Evolutionary conservation across 2,329 filamentous ascomycete genomes (phyloP), one percentile per base, ranked within the genome.

Genomic region (Nemania serpens): DNA sequence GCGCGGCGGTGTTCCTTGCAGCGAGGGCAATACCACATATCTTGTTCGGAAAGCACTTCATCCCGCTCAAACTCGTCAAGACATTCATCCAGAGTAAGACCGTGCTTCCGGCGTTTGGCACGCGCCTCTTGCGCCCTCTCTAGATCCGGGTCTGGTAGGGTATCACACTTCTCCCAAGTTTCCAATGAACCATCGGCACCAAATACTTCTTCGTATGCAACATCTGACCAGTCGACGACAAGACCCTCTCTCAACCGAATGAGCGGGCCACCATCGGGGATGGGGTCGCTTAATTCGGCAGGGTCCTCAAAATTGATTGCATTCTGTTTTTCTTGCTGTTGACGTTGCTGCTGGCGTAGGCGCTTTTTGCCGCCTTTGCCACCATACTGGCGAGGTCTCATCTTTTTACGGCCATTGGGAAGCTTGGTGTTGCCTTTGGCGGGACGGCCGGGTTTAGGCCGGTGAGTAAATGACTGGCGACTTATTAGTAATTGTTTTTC

Each of bases 11-110:
- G 90, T 70, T 97, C 91, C 75, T 98, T 98, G 82, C 95, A 99
- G 33, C 92, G 87, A 58, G 92, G 94, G 73, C 95, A 99, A 74
- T 96, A 98, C 95, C 95, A 99, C 62, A 92, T 94, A 74, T 99
- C 96, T 72, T 96, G 91, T 74, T 97, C 92, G 0, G 94, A 97
- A 4, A 99, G 81, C 13, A 97, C 88, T 76, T 99, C 95, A 62
- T 93, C 91, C 73, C 94, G 94, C 72, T 95, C 91, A 68, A 97
- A 98, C 75, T 98, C 95, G 61, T 93, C 90, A 56, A 99, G 84
- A 73, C 95, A 99, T 69, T 97, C 93, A 20, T 95, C 90, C 4
- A 99, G 82, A 0, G 88, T 88, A 66, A 97, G 88, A 29, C 95
- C 95, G 55, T 87, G 82, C 75, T 89, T 90, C 69, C 82, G 84